Evolutionary conservation across 2,329 filamentous ascomycete genomes (phyloP).

Genomic region (Trichoderma citrinoviride): DNA sequence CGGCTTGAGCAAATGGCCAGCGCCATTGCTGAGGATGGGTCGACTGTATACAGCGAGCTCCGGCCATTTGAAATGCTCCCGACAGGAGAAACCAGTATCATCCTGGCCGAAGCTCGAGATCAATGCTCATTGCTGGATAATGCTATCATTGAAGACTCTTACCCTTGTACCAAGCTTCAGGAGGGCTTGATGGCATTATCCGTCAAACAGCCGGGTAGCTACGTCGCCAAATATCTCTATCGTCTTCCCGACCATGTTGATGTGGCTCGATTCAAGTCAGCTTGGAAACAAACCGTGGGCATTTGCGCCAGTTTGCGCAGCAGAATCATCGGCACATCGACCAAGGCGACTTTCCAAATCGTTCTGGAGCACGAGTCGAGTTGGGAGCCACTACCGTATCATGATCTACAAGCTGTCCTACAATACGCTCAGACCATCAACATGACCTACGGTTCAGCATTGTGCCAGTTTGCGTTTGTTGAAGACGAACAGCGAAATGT

Average conservation of each 20-base stretch:
- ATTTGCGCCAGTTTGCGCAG: slow-evolving; percentile 10
- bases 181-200: slow-evolving; percentile 15
- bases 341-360: not conserved
- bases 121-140: not conserved
- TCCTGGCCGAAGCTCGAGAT: not conserved
- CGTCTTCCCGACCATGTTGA: not conserved
- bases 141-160: not conserved
- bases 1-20: not conserved
- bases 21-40: not conserved
- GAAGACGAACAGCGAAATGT: not conserved
- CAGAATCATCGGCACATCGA: slow-evolving; percentile 1
- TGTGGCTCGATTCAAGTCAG: slow-evolving; percentile 14
- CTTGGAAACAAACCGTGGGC: slow-evolving; percentile 27
- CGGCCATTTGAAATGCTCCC: not conserved
- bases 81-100: not conserved
- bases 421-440: not conserved
- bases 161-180: not conserved
- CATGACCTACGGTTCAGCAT: not conserved
- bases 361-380: not conserved
- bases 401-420: not conserved
- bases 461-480: not conserved
- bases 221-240: not conserved
- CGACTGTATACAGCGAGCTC: not conserved
- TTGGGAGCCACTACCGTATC: not conserved
- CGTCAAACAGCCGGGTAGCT: slow-evolving; percentile 10